Percentiles rank a stretch among this genome's conserved stretches.
Evolutionary conservation across 495 filamentous ascomycete species (phyloP).

Genomic region (Penicillium angulare): DNA sequence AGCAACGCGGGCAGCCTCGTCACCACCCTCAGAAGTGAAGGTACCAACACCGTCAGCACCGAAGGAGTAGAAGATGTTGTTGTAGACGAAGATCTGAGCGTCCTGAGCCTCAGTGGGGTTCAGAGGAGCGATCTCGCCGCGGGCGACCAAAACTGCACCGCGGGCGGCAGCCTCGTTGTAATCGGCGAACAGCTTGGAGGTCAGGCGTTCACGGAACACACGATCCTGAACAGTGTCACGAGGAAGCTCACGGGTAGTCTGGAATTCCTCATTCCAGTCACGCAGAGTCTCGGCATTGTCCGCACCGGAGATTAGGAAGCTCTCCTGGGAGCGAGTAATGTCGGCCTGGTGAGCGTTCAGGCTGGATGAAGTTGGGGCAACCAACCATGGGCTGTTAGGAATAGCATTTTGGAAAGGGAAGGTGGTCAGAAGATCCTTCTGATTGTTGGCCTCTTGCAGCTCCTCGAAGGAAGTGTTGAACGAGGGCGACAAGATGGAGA

Average conservation of each 20-base stretch:
- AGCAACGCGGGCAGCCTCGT: constrained; percentile 94
- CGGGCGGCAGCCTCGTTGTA: constrained; percentile 93
- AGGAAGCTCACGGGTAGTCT: constrained; percentile 90
- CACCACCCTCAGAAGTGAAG: constrained; percentile 92
- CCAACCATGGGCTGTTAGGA: constrained; percentile 89
- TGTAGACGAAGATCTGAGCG: constrained; percentile 98
- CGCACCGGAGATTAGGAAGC: constrained; percentile 80
- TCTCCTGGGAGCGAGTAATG: constrained; percentile 86
- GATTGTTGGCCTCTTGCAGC: constrained; percentile 76
- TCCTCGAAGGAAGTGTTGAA: constrained; percentile 71
- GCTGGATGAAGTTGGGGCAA: constrained; percentile 62
- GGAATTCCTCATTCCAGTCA: constrained; percentile 99
- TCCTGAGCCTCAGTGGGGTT: constrained; percentile 92
- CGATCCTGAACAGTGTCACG: constrained; percentile 92
- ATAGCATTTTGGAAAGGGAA: constrained; percentile 94
- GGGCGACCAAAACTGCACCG: constrained; percentile 89
- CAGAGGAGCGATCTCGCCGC: constrained; percentile 90
- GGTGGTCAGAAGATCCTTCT: constrained; percentile 83
- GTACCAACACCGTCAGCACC: constrained; percentile 97
- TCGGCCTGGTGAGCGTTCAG: constrained; percentile 74
- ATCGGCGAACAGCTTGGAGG: constrained; percentile 94
- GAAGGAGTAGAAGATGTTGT: constrained; percentile 99
- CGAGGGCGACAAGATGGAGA: constrained; percentile 74
- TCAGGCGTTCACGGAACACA: constrained; percentile 90
- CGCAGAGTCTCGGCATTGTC: constrained; percentile 92